phyloP scores from a whole-genome alignment of 2,329 filamentous ascomycete genomes.

The Sphaceloma murrayae region DNA sequence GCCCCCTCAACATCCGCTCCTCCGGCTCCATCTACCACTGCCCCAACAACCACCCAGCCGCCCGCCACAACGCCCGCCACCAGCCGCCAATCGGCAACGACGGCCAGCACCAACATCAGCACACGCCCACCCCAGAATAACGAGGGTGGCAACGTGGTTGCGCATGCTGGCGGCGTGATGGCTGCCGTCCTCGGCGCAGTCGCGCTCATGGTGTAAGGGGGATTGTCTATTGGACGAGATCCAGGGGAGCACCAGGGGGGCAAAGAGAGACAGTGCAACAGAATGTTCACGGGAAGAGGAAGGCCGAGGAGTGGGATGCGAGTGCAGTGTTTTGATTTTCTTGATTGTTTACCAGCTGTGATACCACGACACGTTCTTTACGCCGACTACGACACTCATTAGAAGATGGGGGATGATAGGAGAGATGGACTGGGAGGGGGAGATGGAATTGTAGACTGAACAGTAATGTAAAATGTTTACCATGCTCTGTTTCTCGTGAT shows the following conservation, averaged over 20 bases:
- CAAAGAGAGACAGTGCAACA: background rate
- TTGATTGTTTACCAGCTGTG: background rate
- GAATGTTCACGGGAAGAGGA: too few species aligned
- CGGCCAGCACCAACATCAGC: too few species aligned
- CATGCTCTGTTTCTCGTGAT: background rate
- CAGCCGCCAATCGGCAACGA: too few species aligned
- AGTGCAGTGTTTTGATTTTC: background rate
- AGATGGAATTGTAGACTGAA: background rate
- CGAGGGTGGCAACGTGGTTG: background rate
- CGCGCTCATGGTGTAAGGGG: background rate
- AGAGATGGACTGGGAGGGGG: background rate
- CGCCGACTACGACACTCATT: constrained; percentile 14
- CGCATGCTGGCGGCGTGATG: background rate
- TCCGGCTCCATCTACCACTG: constrained; percentile 2
- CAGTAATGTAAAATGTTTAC: constrained; percentile 14
- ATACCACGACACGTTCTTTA: constrained; percentile 6
- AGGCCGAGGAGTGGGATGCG: too few species aligned
- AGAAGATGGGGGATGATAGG: background rate
- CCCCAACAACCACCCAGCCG: background rate
- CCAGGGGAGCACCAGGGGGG: too few species aligned
- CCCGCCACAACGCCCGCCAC: background rate
- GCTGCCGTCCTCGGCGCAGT: constrained; percentile 1
- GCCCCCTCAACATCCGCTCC: background rate
- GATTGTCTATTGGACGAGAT: too few species aligned
- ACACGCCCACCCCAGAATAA: background rate